A percentile compares a stretch with the other conserved stretches of the same genome.
phyloP scores from a whole-genome alignment of 345 rosid genomes.

The Raphanus sativus region DNA sequence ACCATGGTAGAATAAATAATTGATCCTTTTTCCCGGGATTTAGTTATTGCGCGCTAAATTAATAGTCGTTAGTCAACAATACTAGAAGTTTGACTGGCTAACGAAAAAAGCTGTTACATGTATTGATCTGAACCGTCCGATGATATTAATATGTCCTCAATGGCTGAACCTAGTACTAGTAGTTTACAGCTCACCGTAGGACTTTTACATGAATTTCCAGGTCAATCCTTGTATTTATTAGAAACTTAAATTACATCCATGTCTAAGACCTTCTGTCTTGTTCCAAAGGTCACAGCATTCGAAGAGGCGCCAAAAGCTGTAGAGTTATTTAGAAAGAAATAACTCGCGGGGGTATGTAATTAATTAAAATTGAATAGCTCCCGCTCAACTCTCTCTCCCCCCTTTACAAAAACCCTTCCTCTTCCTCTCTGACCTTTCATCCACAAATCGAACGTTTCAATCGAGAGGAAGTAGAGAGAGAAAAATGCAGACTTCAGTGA shows the following conservation, averaged over 20 bases:
- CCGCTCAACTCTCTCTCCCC: conserved; percentile 12
- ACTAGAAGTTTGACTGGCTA: conserved; percentile 28
- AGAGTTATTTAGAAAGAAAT: background rate
- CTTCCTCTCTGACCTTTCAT: background rate
- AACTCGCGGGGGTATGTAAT: conserved; percentile 5
- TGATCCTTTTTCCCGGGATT: background rate
- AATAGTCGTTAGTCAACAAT: conserved; percentile 19
- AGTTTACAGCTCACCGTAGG: conserved; percentile 21
- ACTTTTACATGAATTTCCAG: background rate
- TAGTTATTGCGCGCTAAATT: background rate
- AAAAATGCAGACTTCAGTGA: conserved; percentile 51
- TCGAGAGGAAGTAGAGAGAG: background rate
- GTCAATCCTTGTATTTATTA: background rate
- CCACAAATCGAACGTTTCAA: background rate
- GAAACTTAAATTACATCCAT: background rate
- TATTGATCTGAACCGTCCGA: conserved; percentile 20
- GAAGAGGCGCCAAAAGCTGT: conserved; percentile 23
- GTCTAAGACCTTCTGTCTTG: background rate
- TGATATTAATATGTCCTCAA: background rate
- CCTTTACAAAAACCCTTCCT: conserved; percentile 21
- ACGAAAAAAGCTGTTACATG: background rate
- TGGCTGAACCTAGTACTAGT: background rate
- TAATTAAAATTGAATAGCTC: conserved; percentile 19
- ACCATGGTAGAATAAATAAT: no score
- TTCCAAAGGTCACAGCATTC: background rate